Base-by-base conservation (phyloP, 768 basidiomycete genomes). In the Gymnopilus dilepis region DNA sequence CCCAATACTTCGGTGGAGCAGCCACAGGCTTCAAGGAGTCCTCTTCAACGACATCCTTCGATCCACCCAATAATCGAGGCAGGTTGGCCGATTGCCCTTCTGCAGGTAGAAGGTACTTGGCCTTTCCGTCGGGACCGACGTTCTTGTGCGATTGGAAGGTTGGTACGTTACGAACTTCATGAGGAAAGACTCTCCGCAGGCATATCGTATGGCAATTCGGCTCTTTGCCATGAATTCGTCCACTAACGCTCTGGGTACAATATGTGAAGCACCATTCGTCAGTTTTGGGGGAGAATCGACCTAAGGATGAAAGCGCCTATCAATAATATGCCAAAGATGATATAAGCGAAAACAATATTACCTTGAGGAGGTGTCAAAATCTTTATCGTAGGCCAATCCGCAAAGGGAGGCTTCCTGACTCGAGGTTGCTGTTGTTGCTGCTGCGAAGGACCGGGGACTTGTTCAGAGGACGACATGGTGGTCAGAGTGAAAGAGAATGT, bases 251-350 rank as follows among this genome's bases (percentile, higher is more conserved):
- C 74, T 90, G 88, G 2, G 83, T 78, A 65, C 86, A 85, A 70
- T 83, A 88, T 6, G 84, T 85, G 42, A 88, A 72, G 69, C 86
- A 89, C 76, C 84, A 84, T 73, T 89, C 87, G 70, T 89, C 88
- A 59, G 80, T 78, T 67, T 82, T 82, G 34, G 82, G 80, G 6
- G 88, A 88, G 65, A 84, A 81, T 64, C 75, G 80, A 61, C 86
- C 86, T 87, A 60, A 31, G 48, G 37, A 28, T 12, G 0, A 55
- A 50, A 34, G 33, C 15, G 26, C 57, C 58, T 60, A 59, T 64
- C 53, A 61, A 30, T 24, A 55, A 28, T 34, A 31, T 55, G 48
- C 9, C 34, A 41, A 51, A 56, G 41, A 38, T 42, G 45, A 30
- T 37, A 54, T 37, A 33, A 38, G 19, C 30, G 40, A 19, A 43